Percentiles rank a stretch among this genome's conserved stretches.
phyloP scores from a whole-genome alignment of 495 filamentous ascomycete species.

The Aspergillus baeticus region DNA sequence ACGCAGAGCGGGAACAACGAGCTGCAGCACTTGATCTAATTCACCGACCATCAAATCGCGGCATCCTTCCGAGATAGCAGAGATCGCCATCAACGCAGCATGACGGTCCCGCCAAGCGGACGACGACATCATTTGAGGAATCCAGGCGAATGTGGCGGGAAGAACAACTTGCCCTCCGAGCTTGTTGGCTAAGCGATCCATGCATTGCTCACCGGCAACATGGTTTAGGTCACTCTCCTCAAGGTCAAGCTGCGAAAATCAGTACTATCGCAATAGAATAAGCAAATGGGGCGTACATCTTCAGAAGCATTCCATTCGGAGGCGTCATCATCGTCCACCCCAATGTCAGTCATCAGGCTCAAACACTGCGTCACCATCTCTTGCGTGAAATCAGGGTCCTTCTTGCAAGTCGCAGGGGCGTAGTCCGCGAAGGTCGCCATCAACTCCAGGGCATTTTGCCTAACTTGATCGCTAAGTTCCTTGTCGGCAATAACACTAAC shows the following conservation, averaged over 20 bases:
- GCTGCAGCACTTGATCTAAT: conserved; percentile 85
- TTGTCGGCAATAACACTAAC: conserved; percentile 93
- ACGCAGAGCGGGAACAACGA: conserved; percentile 89
- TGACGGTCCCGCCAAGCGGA: conserved; percentile 94
- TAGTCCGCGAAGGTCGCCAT: conserved; percentile 99
- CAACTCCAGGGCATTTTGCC: conserved; percentile 93
- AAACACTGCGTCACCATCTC: conserved; percentile 99
- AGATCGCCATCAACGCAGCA: conserved; percentile 98
- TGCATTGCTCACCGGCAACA: conserved; percentile 96
- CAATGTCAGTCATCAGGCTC: conserved; percentile 99
- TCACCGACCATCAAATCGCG: conserved; percentile 94
- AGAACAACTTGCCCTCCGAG: conserved; percentile 85
- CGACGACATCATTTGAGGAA: conserved; percentile 96
- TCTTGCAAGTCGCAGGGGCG: conserved; percentile 87
- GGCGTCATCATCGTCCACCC: conserved; percentile 91
- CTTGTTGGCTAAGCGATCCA: conserved; percentile 98
- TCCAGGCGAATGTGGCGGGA: conserved; percentile 93
- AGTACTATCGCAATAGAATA: conserved; percentile 10
- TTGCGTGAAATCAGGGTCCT: conserved; percentile 81
- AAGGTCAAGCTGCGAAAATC: conserved; percentile 65
- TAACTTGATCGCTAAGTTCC: conserved; percentile 81
- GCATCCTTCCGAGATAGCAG: conserved; percentile 97
- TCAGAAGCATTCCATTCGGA: conserved; percentile 90
- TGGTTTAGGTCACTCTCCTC: conserved; percentile 98
- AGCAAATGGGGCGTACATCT: conserved; percentile 60